Evolutionary conservation across 805 yeast genomes (phyloP), one percentile per base, ranked within the genome.

Genomic region (Candida chilensis): DNA sequence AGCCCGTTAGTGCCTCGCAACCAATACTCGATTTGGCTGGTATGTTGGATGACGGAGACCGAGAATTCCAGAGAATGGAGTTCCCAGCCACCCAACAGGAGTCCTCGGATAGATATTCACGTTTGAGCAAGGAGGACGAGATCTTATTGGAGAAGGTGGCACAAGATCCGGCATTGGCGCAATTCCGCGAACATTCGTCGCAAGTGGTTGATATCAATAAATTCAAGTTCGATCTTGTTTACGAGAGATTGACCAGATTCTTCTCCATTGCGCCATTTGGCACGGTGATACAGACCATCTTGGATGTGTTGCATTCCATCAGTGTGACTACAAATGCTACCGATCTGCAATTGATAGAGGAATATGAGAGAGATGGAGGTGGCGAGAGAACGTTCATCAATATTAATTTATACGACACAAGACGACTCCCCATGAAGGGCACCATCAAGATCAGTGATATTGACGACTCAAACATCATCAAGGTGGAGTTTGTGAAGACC

Each of bases 401-500:
- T 10, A 17, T 26, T 8, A 11, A 6, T 16, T 6, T 10, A 10
- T 31, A 14, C 7, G 35, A 34, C 17, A 24, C 13, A 7, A 27
- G 28, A 5, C 31, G 28, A 17, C 16, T 32, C 16, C 39, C 34
- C 1, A 27, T 36, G n/a, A 29, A 20, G 14, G 39, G 39, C 5
- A 18, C 9, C n/a, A 36, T 34, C 12, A 25, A 25, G n/a, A 33
- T 36, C 21, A 17, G 11, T 6, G 11, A 17, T 6, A 8, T 26
- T 7, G 17, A 14, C 5, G 20, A 26, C 24, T 13, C 20, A 18
- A 5, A 17, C 12, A 16, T 37, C 14, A 13, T 25, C 34, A 68
- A 65, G 30, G 60, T 79, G 1, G 72, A 67, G 31, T 77, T 79
- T 40, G 49, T 66, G 21, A 73, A 72, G 39, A 55, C 65, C 3